Conservation (phyloP, 345 rosid species). For the Moricandia moricandioides region DNA sequence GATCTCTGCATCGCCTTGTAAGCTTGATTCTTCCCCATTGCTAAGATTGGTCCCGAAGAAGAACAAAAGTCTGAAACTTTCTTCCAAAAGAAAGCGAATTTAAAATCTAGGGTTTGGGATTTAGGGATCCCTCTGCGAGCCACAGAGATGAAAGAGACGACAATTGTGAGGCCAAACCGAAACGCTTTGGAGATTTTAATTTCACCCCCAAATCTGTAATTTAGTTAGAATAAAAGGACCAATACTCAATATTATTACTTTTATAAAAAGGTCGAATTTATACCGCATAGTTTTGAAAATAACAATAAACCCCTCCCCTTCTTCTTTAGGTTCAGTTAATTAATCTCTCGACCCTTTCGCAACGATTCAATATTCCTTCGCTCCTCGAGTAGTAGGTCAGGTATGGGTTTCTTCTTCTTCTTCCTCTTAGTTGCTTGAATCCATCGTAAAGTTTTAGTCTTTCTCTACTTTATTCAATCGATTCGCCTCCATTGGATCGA, state of each 20-base stretch:
- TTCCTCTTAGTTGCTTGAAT: neutral
- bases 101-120: slow-evolving; percentile 14
- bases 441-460: slow-evolving; percentile 4
- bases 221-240: neutral
- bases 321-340: neutral
- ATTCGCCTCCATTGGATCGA: neutral
- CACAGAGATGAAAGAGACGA: too few relatives aligned
- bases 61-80: neutral
- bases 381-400: slow-evolving; percentile 9
- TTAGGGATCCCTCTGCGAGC: too few relatives aligned
- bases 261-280: neutral
- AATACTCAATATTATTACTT: neutral
- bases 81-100: neutral
- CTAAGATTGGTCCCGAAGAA: slow-evolving; percentile 2
- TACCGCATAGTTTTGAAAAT: neutral
- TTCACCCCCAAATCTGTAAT: neutral
- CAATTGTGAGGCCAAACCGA: neutral
- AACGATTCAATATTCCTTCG: neutral
- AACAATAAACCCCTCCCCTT: neutral
- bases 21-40: slow-evolving; percentile 98
- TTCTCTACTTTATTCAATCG: neutral
- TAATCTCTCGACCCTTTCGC: neutral
- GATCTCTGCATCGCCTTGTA: slow-evolving; percentile 99
- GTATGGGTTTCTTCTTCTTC: slow-evolving; percentile 19
- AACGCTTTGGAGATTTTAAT: slow-evolving; percentile 3